A percentile compares a stretch with the other conserved stretches of the same genome.
Conservation (phyloP, 2,329 filamentous ascomycete species). For the Cladosporium sp. region DNA sequence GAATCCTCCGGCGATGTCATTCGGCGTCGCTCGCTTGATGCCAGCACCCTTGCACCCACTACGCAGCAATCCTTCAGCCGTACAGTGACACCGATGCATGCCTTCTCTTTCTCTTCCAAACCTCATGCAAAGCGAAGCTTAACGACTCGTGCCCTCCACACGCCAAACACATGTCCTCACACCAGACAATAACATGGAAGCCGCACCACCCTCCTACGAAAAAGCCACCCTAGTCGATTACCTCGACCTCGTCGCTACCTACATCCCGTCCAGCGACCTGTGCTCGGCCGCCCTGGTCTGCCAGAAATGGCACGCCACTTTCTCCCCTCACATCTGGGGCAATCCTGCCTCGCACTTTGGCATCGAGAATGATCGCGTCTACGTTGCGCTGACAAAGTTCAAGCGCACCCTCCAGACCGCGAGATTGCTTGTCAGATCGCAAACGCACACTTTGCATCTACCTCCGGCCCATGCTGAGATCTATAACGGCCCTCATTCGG, state of each 20-base stretch:
- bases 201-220: slow-evolving; percentile 57
- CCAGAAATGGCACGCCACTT: slow-evolving; percentile 53
- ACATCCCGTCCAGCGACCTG: slow-evolving; percentile 52
- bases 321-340: slow-evolving; percentile 57
- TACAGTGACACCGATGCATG: too few species aligned
- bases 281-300: slow-evolving; percentile 54
- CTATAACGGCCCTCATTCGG: slow-evolving; percentile 54
- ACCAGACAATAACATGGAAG: slow-evolving; percentile 48
- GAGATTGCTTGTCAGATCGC: slow-evolving; percentile 46
- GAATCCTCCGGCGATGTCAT: too few species aligned
- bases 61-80: too few species aligned
- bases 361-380: slow-evolving; percentile 55
- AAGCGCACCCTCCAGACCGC: slow-evolving; percentile 52
- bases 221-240: slow-evolving; percentile 50
- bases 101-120: too few species aligned
- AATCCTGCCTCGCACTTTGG: slow-evolving; percentile 60
- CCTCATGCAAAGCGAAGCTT: too few species aligned
- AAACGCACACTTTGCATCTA: slow-evolving; percentile 59
- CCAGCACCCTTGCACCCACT: too few species aligned
- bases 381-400: slow-evolving; percentile 57
- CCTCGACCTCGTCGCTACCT: slow-evolving; percentile 53
- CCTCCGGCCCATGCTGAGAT: slow-evolving; percentile 57
- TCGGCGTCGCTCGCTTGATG: too few species aligned
- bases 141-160: too few species aligned
- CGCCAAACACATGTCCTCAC: slow-evolving; percentile 3